These are phyloP conservation scores for Pisolithus marmoratus DNA, from an alignment of 768 basidiomycete genomes.

Conservation along the genomic window DNA sequence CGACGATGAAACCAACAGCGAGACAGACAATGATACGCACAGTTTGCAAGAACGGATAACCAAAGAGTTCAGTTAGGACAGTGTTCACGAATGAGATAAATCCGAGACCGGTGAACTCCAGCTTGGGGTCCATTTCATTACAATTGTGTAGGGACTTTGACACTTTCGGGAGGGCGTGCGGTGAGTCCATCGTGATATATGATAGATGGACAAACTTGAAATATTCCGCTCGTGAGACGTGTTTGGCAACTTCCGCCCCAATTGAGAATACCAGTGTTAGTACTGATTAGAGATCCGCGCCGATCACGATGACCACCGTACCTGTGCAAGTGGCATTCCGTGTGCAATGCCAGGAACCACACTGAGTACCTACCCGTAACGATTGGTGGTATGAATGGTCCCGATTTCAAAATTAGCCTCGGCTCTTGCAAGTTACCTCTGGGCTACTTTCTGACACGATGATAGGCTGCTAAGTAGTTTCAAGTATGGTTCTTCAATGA, in stretches of 20 bases:
- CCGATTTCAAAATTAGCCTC: no score
- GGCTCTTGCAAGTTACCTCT: no score
- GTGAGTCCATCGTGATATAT: no score
- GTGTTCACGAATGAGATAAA: slow-evolving; percentile 78
- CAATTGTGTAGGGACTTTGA: not conserved
- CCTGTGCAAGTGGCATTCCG: slow-evolving; percentile 34
- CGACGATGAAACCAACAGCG: slow-evolving; percentile 73
- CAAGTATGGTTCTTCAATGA: no score
- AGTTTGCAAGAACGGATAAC: slow-evolving; percentile 81
- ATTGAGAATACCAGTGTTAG: slow-evolving; percentile 66
- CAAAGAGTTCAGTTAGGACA: slow-evolving; percentile 75
- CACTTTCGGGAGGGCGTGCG: slow-evolving; percentile 57
- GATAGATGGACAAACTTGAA: slow-evolving; percentile 67
- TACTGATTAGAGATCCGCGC: slow-evolving; percentile 67
- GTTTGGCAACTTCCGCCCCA: slow-evolving; percentile 77
- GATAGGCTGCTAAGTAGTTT: no score
- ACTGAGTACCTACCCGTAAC: slow-evolving; percentile 50
- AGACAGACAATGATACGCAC: slow-evolving; percentile 72
- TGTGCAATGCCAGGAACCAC: not conserved
- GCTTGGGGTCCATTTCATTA: slow-evolving; percentile 20
- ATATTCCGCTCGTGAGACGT: slow-evolving; percentile 61
- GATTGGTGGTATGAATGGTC: no score
- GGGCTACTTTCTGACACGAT: no score
- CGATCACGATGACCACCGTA: slow-evolving; percentile 76
- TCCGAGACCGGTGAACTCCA: slow-evolving; percentile 87